phyloP scores from a whole-genome alignment of 164 flowering plant species.

The grape (Vitis vinifera) region DNA sequence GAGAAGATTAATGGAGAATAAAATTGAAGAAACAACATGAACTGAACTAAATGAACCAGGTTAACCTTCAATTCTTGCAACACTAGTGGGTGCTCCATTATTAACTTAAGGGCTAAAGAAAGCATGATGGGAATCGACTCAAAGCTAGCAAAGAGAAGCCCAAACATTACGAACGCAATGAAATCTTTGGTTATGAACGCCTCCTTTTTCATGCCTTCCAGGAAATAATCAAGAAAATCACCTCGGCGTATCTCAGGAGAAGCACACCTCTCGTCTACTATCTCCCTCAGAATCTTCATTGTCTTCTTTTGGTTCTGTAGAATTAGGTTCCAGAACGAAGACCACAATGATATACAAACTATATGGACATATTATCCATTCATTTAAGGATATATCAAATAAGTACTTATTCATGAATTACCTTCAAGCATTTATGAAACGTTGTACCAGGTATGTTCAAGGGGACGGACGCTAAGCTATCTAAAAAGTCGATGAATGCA shows the following conservation, averaged over 20 bases:
- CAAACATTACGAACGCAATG: neutral
- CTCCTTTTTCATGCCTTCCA: slow-evolving; percentile 3
- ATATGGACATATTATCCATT: slow-evolving; percentile 13
- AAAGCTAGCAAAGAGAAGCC: neutral
- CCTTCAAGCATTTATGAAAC: too few species aligned
- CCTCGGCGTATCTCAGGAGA: neutral
- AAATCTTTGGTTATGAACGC: neutral
- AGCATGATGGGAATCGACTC: neutral
- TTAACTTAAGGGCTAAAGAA: neutral
- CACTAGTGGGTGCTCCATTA: neutral
- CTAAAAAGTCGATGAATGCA: too few species aligned
- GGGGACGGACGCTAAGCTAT: too few species aligned
- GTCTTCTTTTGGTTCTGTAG: slow-evolving; percentile 12
- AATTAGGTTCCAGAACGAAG: slow-evolving; percentile 26
- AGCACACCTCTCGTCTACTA: neutral
- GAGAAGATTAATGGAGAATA: neutral
- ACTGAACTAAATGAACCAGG: too few species aligned
- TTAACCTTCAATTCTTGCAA: neutral
- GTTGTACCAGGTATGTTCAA: too few species aligned
- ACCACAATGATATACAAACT: neutral
- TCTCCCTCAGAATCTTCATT: slow-evolving; percentile 12
- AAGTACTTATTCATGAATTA: slow-evolving; percentile 14
- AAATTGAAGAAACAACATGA: too few species aligned
- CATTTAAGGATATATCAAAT: slow-evolving; percentile 22
- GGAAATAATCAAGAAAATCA: neutral